Conservation (phyloP, 208 protist species). For the Kentomonas sorsogonicus region DNA sequence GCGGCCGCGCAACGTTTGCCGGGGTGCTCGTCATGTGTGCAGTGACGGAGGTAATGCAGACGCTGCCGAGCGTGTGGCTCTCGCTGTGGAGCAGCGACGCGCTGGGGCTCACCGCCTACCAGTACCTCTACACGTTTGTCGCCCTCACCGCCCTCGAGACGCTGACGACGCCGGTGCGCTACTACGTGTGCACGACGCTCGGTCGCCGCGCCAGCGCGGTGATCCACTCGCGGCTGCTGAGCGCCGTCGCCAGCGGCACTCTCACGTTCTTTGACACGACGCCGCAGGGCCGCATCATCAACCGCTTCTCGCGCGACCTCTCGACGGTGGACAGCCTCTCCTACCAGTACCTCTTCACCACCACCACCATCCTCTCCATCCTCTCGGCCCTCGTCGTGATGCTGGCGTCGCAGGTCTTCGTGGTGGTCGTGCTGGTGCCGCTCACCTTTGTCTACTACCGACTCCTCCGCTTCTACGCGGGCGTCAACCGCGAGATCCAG, state of each 20-base stretch:
- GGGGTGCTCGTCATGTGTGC: conserved; percentile 31
- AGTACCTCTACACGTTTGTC: conserved; percentile 25
- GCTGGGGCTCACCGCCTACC: not conserved
- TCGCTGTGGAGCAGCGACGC: conserved; percentile 44
- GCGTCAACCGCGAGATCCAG: conserved; percentile 71
- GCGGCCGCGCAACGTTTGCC: conserved; percentile 20
- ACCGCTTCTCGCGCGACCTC: conserved; percentile 92
- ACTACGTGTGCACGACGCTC: conserved; percentile 15
- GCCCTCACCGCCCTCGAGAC: conserved; percentile 13
- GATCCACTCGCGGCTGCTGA: conserved; percentile 43
- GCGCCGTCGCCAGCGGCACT: conserved; percentile 31
- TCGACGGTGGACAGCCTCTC: conserved; percentile 57
- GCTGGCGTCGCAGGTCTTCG: conserved; percentile 31
- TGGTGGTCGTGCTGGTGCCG: conserved; percentile 43
- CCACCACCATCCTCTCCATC: conserved; percentile 4
- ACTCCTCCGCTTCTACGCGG: conserved; percentile 84
- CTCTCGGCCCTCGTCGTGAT: conserved; percentile 40
- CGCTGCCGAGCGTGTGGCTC: conserved; percentile 35
- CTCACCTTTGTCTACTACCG: conserved; percentile 52
- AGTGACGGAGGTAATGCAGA: conserved; percentile 27
- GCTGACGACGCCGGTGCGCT: conserved; percentile 23
- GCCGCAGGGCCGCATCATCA: conserved; percentile 89
- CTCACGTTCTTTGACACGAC: conserved; percentile 93
- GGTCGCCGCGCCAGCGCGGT: conserved; percentile 18
- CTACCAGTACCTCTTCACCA: conserved; percentile 17